These are phyloP conservation scores for Cryptococcus jaspeensis DNA, from an alignment of 1,284 basidiomycete genomes.

Conservation along the genomic window DNA sequence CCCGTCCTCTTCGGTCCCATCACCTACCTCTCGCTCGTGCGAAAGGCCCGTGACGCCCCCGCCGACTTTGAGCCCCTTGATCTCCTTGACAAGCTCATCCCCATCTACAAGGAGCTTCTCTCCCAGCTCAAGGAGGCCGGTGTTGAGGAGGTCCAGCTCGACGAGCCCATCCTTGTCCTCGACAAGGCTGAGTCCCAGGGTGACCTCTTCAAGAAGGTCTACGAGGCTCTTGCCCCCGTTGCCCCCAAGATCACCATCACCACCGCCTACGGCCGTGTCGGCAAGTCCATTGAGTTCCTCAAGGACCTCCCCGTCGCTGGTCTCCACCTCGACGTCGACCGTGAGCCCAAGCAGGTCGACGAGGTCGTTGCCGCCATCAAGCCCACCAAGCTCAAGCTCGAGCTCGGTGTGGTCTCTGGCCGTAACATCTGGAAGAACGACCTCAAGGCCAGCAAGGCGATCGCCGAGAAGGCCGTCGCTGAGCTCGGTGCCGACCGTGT, in stretches of 20 bases:
- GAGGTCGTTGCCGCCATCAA: conserved; percentile 80
- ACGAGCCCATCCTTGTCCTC: conserved; percentile 94
- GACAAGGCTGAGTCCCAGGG: conserved; percentile 79
- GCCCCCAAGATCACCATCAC: conserved; percentile 90
- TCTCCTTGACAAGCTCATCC: conserved; percentile 82
- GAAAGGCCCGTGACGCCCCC: conserved; percentile 82
- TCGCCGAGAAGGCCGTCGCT: conserved; percentile 80
- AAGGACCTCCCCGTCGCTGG: conserved; percentile 91
- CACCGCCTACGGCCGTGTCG: conserved; percentile 96
- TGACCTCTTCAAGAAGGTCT: conserved; percentile 77
- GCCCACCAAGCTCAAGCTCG: conserved; percentile 75
- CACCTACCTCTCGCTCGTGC: conserved; percentile 92
- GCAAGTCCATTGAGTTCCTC: conserved; percentile 84
- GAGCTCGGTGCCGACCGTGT: conserved; percentile 82
- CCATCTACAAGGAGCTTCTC: conserved; percentile 89
- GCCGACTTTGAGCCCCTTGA: conserved; percentile 86
- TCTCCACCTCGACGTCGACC: conserved; percentile 96
- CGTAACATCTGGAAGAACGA: conserved; percentile 99
- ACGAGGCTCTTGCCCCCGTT: conserved; percentile 76
- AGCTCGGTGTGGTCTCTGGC: conserved; percentile 95
- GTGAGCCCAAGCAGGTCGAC: conserved; percentile 87
- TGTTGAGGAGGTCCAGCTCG: conserved; percentile 91
- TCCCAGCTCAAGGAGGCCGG: conserved; percentile 89
- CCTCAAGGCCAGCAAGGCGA: conserved; percentile 76
- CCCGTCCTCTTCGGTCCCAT: conserved; percentile 95